Evolutionary conservation across 75 land plant genomes (phyloP), one percentile per base, ranked within the genome.

Genomic region (Selaginella moellendorffii): DNA sequence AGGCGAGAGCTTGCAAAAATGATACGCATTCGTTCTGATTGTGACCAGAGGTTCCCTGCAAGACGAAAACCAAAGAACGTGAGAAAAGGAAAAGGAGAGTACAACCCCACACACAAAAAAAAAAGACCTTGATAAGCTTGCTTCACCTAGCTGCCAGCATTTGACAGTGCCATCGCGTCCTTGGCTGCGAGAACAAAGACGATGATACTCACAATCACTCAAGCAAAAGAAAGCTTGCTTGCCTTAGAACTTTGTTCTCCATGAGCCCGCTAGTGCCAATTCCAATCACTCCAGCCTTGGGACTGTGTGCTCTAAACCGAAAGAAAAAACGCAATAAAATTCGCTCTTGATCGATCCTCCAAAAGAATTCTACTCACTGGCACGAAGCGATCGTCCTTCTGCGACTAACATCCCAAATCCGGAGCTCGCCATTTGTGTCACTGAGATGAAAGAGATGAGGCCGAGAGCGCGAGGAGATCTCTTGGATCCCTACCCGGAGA

Each of bases 121-220:
- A 28, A 17, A 1, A 53, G 30, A 82, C 93, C 93, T 79, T 31
- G 91, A 89, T 54, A 86, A 53, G 62, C 67, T 64, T 26, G 81
- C 82, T 23, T 86, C 81, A 52, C 72, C 80, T 30, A 89, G 64
- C 36, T 83, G 83, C 96, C 96, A 89, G 65, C 74, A 83, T 69
- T 89, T 89, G 2, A 87, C 79, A 60, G 87, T 81, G 61, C 96
- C 96, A 76, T 89, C 96, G 65, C 87, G 82, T 54, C 96, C 91
- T 69, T 89, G 96, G 59, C 96, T 89, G 70, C 5, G 30, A 27
- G 25, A 2, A n/a, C n/a, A 22, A 26, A 66, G 27, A 66, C 69
- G 10, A 30, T 63, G 24, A 12, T 65, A 26, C 23, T 67, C 46
- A 36, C 10, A 36, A 36, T 36, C 5, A 36, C n/a, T n/a, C 5